Evolutionary conservation across 78 protist species (phyloP), one percentile per base, ranked within the genome.

Genomic region (Polysphondylium violaceum): DNA sequence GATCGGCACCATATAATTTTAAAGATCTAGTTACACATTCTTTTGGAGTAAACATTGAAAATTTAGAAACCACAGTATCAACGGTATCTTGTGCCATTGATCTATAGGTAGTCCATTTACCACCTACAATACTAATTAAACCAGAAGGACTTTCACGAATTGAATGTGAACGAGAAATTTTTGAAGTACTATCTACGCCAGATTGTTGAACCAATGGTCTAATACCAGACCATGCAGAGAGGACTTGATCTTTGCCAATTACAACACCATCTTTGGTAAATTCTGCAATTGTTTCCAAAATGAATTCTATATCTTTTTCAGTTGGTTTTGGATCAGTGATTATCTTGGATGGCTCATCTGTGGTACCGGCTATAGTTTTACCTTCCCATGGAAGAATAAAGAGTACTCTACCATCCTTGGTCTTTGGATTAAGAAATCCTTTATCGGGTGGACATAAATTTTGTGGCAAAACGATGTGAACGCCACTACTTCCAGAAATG

Each of bases 91-190:
- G 79, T 3, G 98, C 97, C 98, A 98, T 97, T 43, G 56, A n/a
- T 56, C 99, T 91, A 85, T 96, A 98, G 17, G 99, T 98, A 27
- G 99, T 98, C 99, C 99, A 97, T 90, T 98, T 98, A 16, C 99
- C 99, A 23, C 99, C 99, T 58, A 93, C 72, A 31, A 98, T 83
- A 2, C 97, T 92, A 35, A 98, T 75, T n/a, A 98, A 83, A 12
- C 95, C 75, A 47, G 83, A 56, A 9, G 59, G 53, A 43, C 77
- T 44, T 27, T 72, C 77, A 25, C 81, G 72, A 69, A 96, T 88
- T 23, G 94, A 77, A 68, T 97, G 98, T 29, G 74, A 67, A 36
- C 98, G 86, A 21, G 75, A 47, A 16, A 95, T 40, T 69, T 74
- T 65, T 47, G 87, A 63, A 40, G 98, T 97, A n/a, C 61, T 58